Evolutionary conservation across 768 basidiomycete genomes (phyloP), one percentile per base, ranked within the genome.

Genomic region (Xerocomellus intermedius): DNA sequence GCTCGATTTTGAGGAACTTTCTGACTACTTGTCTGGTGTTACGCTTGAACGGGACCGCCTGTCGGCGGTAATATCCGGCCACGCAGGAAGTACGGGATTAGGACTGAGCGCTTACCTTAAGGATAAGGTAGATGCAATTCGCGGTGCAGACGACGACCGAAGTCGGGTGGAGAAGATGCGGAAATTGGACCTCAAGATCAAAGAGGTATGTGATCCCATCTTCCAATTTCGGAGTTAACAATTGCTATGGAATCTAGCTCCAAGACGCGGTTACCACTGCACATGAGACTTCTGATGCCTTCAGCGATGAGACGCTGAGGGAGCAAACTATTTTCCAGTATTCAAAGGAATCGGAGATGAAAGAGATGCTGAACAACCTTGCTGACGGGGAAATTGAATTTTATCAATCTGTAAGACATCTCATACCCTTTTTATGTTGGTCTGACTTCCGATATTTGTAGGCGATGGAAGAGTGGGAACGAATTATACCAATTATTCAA

Each of bases 391-490:
- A 99, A 70, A 91, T 98, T 61, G 94, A 94, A 69, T 92, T 97
- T 70, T 92, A 97, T 69, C 89, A 89, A 73, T 82, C 88, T 61
- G 91, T 87, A 69, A 56, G 76, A 65, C n/a, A 22, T n/a, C 5
- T 39, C 53, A 30, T 33, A 52, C 50, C 17, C 4, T 50, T 49
- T 48, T 22, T 36, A 17, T 61, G 13, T 24, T 28, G 41, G 45
- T 30, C 53, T 55, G 44, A 50, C 57, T 30, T 49, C 44, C 26
- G 42, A 47, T 48, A 47, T 50, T 39, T 48, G 19, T 60, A 93
- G 88, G 85, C 91, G 51, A 94, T 96, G 90, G 93, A 98, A 63
- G 94, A 98, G 71, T 98, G 94, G 94, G 94, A 98, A 51, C 80
- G 89, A 73, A 89, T 95, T 68, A 93, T 94, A 79, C 91, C 94